Base-by-base conservation (phyloP, 1,139 yeast genomes). In the Suhomyces atakaporum region DNA sequence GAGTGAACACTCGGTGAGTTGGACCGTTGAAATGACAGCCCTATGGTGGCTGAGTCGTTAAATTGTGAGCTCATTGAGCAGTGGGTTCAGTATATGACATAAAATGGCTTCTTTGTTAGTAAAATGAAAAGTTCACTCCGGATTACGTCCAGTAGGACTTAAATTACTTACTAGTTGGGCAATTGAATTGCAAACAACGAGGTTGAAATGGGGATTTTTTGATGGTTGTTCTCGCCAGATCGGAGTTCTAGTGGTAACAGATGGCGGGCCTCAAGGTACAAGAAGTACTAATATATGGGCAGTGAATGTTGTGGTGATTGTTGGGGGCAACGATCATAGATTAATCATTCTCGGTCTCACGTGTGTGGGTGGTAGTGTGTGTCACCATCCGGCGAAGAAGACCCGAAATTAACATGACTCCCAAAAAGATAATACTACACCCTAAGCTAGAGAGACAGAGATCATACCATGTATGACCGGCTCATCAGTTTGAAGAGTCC, bases 51-150 rank as follows among this genome's bases (percentile, higher is more conserved):
- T 27, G 38, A 31, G 27, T 39, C 32, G 23, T 35, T 38, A 30
- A 27, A 40, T 27, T 38, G 44, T 30, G 43, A 36, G 35, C 42
- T 40, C 42, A 40, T 40, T 30, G 40, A 20, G 35, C 18, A 16
- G 22, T 18, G 19, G 9, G 8, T 18, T 18, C 20, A 18, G 5
- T 22, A 10, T 10, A n/a, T 7, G 24, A 22, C 24, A 22, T 22
- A 22, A 7, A 22, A 28, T 19, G 31, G 19, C 3, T 25, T 34
- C 29, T 16, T 7, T 11, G 33, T 34, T 29, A 25, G 31, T 21
- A 23, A n/a, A n/a, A n/a, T n/a, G n/a, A n/a, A n/a, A n/a, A n/a
- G n/a, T n/a, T n/a, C n/a, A n/a, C n/a, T n/a, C n/a, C n/a, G n/a
- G n/a, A n/a, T n/a, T n/a, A n/a, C n/a, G n/a, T n/a, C n/a, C n/a